Conservation (phyloP, 805 yeast species). For the Candida manassasensis region DNA sequence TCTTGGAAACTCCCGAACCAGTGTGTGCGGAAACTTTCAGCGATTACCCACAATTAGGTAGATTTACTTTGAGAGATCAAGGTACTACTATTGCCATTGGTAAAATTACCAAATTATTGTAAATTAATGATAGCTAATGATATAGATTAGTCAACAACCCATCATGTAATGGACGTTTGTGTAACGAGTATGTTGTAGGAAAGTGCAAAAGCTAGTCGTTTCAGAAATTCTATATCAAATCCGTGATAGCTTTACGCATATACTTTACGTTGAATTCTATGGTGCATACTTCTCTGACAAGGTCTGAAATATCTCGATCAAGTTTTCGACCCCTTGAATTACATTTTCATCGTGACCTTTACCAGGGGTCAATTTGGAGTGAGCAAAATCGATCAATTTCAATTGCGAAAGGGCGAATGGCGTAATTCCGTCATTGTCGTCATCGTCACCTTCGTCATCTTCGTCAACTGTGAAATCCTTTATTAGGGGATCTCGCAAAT, state of each 20-base stretch:
- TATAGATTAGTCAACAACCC: too few relatives aligned
- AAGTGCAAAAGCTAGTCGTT: too few relatives aligned
- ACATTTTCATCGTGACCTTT: slow-evolving; percentile 69
- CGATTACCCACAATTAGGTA: slow-evolving; percentile 93
- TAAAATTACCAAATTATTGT: slow-evolving; percentile 85
- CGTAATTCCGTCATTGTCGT: slow-evolving; percentile 35
- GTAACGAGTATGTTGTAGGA: too few relatives aligned
- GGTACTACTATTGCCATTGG: slow-evolving; percentile 98
- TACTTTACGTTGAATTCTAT: too few relatives aligned
- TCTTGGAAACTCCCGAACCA: slow-evolving; percentile 78
- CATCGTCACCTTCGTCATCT: slow-evolving; percentile 15
- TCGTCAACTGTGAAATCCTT: slow-evolving; percentile 12
- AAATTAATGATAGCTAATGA: slow-evolving; percentile 11
- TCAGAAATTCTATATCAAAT: too few relatives aligned
- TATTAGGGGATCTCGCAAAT: slow-evolving; percentile 31
- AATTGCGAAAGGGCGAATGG: slow-evolving; percentile 47
- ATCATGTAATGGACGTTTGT: too few relatives aligned
- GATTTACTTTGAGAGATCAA: slow-evolving; percentile 98
- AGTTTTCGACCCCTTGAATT: slow-evolving; percentile 62
- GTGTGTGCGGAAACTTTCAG: slow-evolving; percentile 91
- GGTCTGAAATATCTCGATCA: slow-evolving; percentile 42
- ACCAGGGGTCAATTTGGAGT: slow-evolving; percentile 60
- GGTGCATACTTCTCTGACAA: slow-evolving; percentile 9
- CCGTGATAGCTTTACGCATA: too few relatives aligned
- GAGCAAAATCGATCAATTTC: slow-evolving; percentile 86